Percentiles rank a stretch among this genome's conserved stretches.
Evolutionary conservation across 352 stramenopile genomes (phyloP).

Genomic region (Globisporangium mamillatum): DNA sequence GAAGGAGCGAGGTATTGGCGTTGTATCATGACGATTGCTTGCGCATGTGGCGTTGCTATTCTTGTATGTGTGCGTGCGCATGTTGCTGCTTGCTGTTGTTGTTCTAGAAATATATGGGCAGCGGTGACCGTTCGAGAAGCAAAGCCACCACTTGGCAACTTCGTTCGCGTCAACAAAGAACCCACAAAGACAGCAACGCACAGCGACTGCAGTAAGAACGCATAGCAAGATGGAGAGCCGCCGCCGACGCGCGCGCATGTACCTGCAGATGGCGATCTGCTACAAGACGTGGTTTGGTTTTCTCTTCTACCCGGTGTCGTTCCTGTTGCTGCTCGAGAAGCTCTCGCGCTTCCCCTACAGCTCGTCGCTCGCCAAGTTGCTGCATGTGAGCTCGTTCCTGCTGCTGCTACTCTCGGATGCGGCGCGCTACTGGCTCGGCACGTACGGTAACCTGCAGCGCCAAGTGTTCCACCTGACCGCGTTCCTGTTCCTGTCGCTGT

Average conservation of each 20-base stretch:
- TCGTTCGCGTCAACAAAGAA: not conserved
- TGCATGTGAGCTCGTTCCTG: conserved; percentile 44
- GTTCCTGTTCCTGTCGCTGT: conserved; percentile 68
- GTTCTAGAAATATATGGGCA: conserved; percentile 5
- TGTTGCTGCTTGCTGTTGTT: not conserved
- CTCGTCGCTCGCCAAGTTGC: conserved; percentile 34
- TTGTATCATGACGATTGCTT: not conserved
- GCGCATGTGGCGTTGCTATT: not conserved
- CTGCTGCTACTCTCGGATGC: conserved; percentile 44
- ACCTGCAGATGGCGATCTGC: conserved; percentile 60
- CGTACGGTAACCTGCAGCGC: conserved; percentile 46
- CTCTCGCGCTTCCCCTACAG: conserved; percentile 34
- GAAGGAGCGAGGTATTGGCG: not conserved
- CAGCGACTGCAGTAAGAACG: not conserved
- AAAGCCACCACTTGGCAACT: conserved; percentile 1
- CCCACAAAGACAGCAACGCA: not conserved
- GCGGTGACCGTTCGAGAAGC: conserved; percentile 8
- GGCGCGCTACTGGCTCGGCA: conserved; percentile 57
- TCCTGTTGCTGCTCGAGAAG: conserved; percentile 62
- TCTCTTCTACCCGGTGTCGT: conserved; percentile 62
- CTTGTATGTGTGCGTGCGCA: conserved; percentile 3
- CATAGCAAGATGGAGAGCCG: conserved; percentile 22
- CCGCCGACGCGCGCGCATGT: conserved; percentile 37
- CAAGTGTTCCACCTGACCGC: conserved; percentile 66
- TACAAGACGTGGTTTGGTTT: conserved; percentile 50